phyloP scores from a whole-genome alignment of 169 alveolate species.

The Babesia bovis region DNA sequence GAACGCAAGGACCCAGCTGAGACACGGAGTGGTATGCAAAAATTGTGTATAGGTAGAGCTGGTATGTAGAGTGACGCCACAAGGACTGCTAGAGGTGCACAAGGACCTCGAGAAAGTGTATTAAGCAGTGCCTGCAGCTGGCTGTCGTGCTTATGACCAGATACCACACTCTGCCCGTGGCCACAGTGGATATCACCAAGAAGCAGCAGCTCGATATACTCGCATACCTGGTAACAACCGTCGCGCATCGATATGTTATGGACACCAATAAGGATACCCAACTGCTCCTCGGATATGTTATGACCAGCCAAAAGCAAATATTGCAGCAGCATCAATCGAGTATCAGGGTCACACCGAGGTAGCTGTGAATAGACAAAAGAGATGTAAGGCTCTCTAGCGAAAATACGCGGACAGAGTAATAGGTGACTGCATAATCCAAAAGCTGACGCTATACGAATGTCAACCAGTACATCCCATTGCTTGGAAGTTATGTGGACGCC shows the following conservation, averaged over 20 bases:
- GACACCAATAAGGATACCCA: slow-evolving; percentile 12
- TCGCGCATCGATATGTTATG: slow-evolving; percentile 1
- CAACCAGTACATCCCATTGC: slow-evolving; percentile 38
- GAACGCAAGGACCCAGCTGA: slow-evolving; percentile 14
- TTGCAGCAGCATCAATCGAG: slow-evolving; percentile 32
- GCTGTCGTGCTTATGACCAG: slow-evolving; percentile 15
- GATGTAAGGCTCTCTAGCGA: slow-evolving; percentile 3
- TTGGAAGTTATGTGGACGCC: slow-evolving; percentile 45
- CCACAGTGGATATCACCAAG: slow-evolving; percentile 10
- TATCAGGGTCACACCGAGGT: slow-evolving; percentile 7
- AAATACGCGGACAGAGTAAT: slow-evolving; percentile 10
- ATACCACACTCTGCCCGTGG: slow-evolving; percentile 19
- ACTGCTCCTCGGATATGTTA: slow-evolving; percentile 5
- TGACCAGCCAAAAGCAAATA: slow-evolving; percentile 7
- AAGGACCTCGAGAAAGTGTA: not conserved
- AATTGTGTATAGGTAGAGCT: slow-evolving; percentile 5
- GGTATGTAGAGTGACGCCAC: slow-evolving; percentile 16
- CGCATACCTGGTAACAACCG: not conserved
- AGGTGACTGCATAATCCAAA: slow-evolving; percentile 13
- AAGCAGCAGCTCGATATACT: slow-evolving; percentile 9
- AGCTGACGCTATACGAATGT: slow-evolving; percentile 42
- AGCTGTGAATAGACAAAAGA: slow-evolving; percentile 6
- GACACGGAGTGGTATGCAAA: not conserved
- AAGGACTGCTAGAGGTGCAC: slow-evolving; percentile 7
- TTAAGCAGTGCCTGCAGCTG: slow-evolving; percentile 1